Evolutionary conservation across 2,329 filamentous ascomycete species (phyloP), one percentile per base, ranked within the genome.

Genomic region (Arthrinium puccinioides): DNA sequence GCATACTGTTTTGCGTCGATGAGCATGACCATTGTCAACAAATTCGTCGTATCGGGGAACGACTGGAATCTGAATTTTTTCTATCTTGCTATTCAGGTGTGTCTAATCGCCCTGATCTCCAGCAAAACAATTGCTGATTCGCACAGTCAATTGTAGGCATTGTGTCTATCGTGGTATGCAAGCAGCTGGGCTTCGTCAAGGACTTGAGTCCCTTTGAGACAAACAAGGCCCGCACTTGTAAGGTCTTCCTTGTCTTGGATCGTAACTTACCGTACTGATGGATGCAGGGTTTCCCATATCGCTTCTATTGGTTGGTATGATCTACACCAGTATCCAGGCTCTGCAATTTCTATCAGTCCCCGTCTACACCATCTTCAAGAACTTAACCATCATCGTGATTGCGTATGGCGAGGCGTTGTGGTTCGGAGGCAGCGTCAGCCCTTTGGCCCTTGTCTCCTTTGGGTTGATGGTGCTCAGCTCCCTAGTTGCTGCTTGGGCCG

Each of bases 331-430:
- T 55, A 92, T 87, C 55, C 96, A 96, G 70, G 89, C 92, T 15
- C 79, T 98, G 31, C 88, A 96, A 64, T 97, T 82, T 64, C 84
- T 98, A 44, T 96, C 89, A 21, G 94, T 98, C 39, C 92, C 92
- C 18, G 92, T 98, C 19, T 98, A 98, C 68, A 98, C 92, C 39
- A 98, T 98, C 61, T 98, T 98, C 76, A 98, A 98, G 76, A 98
- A 98, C 69, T 66, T 98, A 70, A 97, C 92, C 44, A 98, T 94
- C 62, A 97, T 98, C 54, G 80, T 97, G 47, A 98, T 97, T 55
- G 92, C 92, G 39, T 98, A 98, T 51, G 92, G 92, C 50, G 92
- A 98, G 66, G 90, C 97, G 21, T 75, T 98, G 37, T 97, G 90
- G 89, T 98, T 98, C 51, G 92, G 92, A 44, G 90, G 90, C 56